Percentiles rank a stretch among this genome's conserved stretches.
These are phyloP conservation scores for Cladorrhinum samala DNA, from an alignment of 495 filamentous ascomycete genomes.

Conservation along the genomic window DNA sequence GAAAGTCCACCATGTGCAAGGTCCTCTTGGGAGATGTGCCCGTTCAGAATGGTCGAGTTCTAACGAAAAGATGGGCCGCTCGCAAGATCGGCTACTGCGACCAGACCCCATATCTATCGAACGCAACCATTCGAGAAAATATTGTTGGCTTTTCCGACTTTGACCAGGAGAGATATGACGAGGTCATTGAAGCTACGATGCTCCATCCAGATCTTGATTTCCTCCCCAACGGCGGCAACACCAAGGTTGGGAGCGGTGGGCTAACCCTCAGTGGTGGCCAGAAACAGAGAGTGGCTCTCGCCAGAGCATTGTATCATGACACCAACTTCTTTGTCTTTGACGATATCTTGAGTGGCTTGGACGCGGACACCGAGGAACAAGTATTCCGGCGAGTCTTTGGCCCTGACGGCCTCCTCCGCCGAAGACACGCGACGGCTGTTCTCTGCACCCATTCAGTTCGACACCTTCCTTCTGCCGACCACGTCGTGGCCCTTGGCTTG, in stretches of 20 bases:
- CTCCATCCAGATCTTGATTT: conserved; percentile 50
- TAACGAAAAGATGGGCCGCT: not conserved
- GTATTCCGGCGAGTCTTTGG: conserved; percentile 52
- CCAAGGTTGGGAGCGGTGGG: conserved; percentile 58
- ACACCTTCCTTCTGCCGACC: conserved; percentile 48
- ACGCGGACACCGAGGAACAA: conserved; percentile 54
- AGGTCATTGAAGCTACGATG: conserved; percentile 59
- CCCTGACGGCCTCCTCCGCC: conserved; percentile 19
- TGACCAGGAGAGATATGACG: conserved; percentile 53
- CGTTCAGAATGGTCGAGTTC: conserved; percentile 25
- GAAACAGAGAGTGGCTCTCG: conserved; percentile 50
- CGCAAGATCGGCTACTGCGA: conserved; percentile 35
- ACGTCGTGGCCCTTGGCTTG: conserved; percentile 30
- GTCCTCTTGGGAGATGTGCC: conserved; percentile 29
- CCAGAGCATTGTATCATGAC: conserved; percentile 31
- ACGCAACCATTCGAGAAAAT: conserved; percentile 36
- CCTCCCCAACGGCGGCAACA: conserved; percentile 40
- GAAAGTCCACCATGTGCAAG: conserved; percentile 38
- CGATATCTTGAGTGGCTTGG: conserved; percentile 57
- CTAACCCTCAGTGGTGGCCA: conserved; percentile 61
- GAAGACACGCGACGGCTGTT: conserved; percentile 17
- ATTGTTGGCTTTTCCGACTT: conserved; percentile 34
- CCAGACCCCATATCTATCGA: conserved; percentile 38
- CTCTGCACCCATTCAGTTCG: conserved; percentile 24
- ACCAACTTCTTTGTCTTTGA: conserved; percentile 29